Evolutionary conservation across 768 basidiomycete species (phyloP).

Genomic region (Mycena kentingensis): DNA sequence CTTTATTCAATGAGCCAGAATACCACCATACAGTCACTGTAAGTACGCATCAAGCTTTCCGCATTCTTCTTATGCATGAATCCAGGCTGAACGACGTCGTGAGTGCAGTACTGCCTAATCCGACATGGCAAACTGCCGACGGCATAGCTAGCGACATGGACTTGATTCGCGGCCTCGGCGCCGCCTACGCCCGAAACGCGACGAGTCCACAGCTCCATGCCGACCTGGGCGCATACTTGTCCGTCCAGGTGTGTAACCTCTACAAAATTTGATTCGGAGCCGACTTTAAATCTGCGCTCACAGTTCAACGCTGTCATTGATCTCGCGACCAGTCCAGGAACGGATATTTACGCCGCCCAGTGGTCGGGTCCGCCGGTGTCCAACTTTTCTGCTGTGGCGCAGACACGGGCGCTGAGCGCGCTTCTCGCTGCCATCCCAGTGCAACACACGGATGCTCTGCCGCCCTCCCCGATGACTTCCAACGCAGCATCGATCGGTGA

Average conservation of each 20-base stretch:
- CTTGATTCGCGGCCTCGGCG: background rate
- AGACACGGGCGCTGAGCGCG: slow-evolving; percentile 6
- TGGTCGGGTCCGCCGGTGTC: slow-evolving; percentile 17
- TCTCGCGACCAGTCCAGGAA: slow-evolving; percentile 13
- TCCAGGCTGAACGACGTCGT: no score
- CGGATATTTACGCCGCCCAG: slow-evolving; percentile 12
- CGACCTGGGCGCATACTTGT: slow-evolving; percentile 1
- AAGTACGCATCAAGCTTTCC: no score
- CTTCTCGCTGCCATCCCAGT: slow-evolving; percentile 12
- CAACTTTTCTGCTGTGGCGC: background rate
- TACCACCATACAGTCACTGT: no score
- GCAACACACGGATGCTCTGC: background rate
- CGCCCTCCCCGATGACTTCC: background rate
- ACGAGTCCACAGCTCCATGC: background rate
- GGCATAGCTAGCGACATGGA: slow-evolving; percentile 2
- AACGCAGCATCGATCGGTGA: no score
- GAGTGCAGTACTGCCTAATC: no score
- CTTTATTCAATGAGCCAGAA: no score
- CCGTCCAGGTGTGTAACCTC: slow-evolving; percentile 2
- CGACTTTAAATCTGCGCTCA: background rate
- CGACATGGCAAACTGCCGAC: no score
- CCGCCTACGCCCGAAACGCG: background rate
- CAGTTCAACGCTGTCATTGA: slow-evolving; percentile 22
- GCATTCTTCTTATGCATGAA: no score
- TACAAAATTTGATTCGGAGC: background rate